phyloP scores from a whole-genome alignment of 768 basidiomycete genomes.

The Tulasnella sp. region DNA sequence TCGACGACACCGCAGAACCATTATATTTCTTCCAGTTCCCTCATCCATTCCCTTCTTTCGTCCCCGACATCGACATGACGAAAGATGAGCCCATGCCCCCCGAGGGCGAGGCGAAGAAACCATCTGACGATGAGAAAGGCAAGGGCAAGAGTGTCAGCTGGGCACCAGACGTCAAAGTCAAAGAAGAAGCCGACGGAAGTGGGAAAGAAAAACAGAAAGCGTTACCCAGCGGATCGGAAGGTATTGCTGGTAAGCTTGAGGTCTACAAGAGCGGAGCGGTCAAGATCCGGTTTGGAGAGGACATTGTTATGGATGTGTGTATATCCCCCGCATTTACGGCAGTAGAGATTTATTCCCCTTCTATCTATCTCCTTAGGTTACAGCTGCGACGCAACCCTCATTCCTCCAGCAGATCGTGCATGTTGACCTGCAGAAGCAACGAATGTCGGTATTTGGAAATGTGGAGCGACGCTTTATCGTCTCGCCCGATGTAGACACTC shows the following conservation, averaged over 20 bases:
- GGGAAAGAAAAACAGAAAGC: slow-evolving; percentile 33
- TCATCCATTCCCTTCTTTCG: slow-evolving; percentile 72
- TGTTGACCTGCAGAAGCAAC: slow-evolving; percentile 58
- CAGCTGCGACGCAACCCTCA: slow-evolving; percentile 74
- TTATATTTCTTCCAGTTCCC: slow-evolving; percentile 93
- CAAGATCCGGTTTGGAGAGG: slow-evolving; percentile 79
- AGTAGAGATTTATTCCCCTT: slow-evolving; percentile 23
- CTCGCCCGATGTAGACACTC: slow-evolving; percentile 74
- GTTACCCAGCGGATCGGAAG: slow-evolving; percentile 47
- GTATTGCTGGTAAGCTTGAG: slow-evolving; percentile 78
- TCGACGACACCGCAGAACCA: slow-evolving; percentile 39
- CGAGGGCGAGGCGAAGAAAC: slow-evolving; percentile 39
- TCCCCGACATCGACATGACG: slow-evolving; percentile 38
- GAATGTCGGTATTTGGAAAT: slow-evolving; percentile 73
- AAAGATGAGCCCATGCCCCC: slow-evolving; percentile 45
- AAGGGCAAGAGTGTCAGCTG: slow-evolving; percentile 28
- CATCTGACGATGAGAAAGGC: slow-evolving; percentile 36
- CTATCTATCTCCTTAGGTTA: slow-evolving; percentile 50
- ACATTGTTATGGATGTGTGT: slow-evolving; percentile 77
- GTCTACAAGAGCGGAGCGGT: slow-evolving; percentile 80
- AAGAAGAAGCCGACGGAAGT: slow-evolving; percentile 36
- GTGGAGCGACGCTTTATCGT: slow-evolving; percentile 80
- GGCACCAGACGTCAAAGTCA: slow-evolving; percentile 28
- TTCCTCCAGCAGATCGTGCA: slow-evolving; percentile 86
- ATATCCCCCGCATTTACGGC: not conserved